Percentiles rank a stretch among this genome's conserved stretches.
Evolutionary conservation across 352 stramenopile genomes (phyloP).

Genomic region (Pythium utonaiense): DNA sequence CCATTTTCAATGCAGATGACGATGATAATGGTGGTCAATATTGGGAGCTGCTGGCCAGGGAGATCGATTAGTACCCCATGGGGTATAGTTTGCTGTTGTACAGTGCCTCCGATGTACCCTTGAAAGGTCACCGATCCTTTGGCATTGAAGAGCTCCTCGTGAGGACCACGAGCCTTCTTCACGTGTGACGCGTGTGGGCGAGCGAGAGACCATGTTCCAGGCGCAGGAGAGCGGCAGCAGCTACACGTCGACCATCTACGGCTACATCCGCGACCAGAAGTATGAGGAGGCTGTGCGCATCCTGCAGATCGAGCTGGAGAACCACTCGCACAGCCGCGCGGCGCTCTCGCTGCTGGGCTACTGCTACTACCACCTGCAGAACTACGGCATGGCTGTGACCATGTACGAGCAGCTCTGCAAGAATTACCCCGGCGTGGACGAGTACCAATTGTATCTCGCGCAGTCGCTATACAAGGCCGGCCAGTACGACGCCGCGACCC

Average conservation of each 20-base stretch:
- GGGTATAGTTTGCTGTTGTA: no score
- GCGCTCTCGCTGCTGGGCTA: constrained; percentile 95
- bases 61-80: not conserved
- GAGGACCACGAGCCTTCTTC: no score
- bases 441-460: constrained; percentile 96
- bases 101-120: no score
- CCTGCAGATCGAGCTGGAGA: constrained; percentile 91
- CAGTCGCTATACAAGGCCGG: constrained; percentile 93
- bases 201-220: constrained; percentile 50
- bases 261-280: constrained; percentile 92
- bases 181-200: no score
- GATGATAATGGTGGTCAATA: not conserved
- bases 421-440: constrained; percentile 91
- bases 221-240: constrained; percentile 62
- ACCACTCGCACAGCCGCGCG: constrained; percentile 90
- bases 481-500: constrained; percentile 76
- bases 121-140: constrained; percentile 10
- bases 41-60: not conserved
- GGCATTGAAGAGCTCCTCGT: no score
- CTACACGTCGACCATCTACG: constrained; percentile 95
- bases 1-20: constrained; percentile 7
- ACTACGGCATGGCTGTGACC: constrained; percentile 87
- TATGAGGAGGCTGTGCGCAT: constrained; percentile 92
- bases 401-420: constrained; percentile 95
- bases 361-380: constrained; percentile 96